phyloP scores from a whole-genome alignment of 176 grass and related monocot species.

The Phoenix roebelenii region DNA sequence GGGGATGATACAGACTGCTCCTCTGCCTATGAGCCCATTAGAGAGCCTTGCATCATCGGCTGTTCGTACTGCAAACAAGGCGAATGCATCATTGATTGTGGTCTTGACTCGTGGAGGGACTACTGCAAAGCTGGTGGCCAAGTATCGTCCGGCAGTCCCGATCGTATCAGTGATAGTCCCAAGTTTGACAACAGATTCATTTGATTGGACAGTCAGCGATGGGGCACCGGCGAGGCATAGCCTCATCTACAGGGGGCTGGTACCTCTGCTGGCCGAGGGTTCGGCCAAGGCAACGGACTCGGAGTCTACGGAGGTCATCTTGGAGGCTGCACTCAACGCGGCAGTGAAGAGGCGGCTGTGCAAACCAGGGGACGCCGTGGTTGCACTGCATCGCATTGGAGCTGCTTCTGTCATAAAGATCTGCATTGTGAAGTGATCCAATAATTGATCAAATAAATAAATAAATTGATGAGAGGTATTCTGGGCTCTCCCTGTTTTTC shows the following conservation, averaged over 20 bases:
- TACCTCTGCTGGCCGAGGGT: conserved; percentile 1
- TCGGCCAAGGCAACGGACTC: conserved; percentile 7
- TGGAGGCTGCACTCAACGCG: not conserved
- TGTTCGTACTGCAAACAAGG: not conserved
- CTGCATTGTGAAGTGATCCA: conserved; percentile 1
- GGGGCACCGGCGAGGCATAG: conserved; percentile 4
- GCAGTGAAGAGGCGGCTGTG: not conserved
- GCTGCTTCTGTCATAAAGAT: conserved; percentile 1
- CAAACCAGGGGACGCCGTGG: conserved; percentile 2
- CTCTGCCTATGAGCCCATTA: conserved; percentile 6
- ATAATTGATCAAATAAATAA: too few species aligned
- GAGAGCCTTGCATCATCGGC: conserved; percentile 10
- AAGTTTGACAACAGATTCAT: conserved; percentile 1
- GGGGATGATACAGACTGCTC: not conserved
- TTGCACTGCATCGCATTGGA: conserved; percentile 9
- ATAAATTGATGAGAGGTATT: too few species aligned
- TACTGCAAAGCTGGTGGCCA: conserved; percentile 8
- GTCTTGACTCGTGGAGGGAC: conserved; percentile 13
- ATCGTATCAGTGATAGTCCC: conserved; percentile 2
- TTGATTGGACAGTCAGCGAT: conserved; percentile 5
- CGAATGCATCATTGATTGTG: conserved; percentile 1
- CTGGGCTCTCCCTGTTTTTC: too few species aligned
- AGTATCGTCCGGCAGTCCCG: conserved; percentile 6
- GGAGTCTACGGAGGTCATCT: conserved; percentile 1
- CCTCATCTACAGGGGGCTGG: not conserved